Conservation (phyloP, 2,329 filamentous ascomycete species). For the Dothideomycetidae sp. region DNA sequence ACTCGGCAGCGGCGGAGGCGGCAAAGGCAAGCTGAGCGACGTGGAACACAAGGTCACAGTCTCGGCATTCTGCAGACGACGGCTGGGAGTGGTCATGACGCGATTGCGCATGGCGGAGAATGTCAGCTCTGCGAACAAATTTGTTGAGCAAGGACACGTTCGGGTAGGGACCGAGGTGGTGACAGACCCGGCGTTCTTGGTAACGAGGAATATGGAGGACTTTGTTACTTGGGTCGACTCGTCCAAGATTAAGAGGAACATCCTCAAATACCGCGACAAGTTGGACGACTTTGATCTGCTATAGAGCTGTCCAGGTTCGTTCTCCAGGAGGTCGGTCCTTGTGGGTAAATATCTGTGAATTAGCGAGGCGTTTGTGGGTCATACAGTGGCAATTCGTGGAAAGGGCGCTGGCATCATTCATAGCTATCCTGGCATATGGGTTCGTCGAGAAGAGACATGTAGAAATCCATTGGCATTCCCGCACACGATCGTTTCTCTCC, state of each 20-base stretch:
- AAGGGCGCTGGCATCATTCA: neutral
- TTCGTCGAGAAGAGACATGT: too few species aligned
- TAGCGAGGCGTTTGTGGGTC: neutral
- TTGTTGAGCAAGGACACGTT: conserved; percentile 91
- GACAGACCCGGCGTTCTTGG: conserved; percentile 77
- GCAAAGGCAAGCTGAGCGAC: conserved; percentile 46
- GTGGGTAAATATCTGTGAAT: too few species aligned
- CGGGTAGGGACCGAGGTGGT: conserved; percentile 81
- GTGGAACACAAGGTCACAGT: conserved; percentile 86
- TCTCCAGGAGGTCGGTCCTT: neutral
- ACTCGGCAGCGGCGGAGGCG: conserved; percentile 50
- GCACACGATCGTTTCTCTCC: too few species aligned
- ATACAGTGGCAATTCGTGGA: too few species aligned
- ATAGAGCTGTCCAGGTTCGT: conserved; percentile 23
- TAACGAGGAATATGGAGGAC: conserved; percentile 83
- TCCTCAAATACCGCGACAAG: conserved; percentile 88
- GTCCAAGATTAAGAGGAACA: conserved; percentile 93
- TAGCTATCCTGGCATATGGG: too few species aligned
- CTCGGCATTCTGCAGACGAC: conserved; percentile 67
- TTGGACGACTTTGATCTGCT: conserved; percentile 90
- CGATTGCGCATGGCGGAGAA: conserved; percentile 83
- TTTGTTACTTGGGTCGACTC: conserved; percentile 93
- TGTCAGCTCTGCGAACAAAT: conserved; percentile 62
- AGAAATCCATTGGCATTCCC: too few species aligned
- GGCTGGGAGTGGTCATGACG: conserved; percentile 84